Percentiles rank a stretch among this genome's conserved stretches.
Evolutionary conservation across 345 rosid genomes (phyloP).

Genomic region (Citrus inodora): DNA sequence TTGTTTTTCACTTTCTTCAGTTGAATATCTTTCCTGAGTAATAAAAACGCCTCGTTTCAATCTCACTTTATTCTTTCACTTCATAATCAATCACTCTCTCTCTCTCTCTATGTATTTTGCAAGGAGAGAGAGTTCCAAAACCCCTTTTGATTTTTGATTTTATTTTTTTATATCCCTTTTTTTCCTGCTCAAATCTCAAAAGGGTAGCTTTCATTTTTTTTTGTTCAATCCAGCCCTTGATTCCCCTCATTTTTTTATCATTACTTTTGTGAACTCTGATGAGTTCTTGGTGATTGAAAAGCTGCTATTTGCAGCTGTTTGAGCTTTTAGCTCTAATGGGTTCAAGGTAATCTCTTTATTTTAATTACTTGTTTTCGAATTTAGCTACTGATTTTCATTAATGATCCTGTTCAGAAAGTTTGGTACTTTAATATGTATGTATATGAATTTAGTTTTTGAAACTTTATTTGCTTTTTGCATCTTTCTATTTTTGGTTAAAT

Average conservation of each 20-base stretch:
- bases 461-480: neutral
- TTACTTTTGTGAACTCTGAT: neutral
- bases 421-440: neutral
- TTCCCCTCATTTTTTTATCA: neutral
- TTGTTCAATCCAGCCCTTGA: neutral
- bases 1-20: neutral
- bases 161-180: neutral
- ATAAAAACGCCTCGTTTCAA: neutral
- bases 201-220: neutral
- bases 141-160: slow-evolving; percentile 15
- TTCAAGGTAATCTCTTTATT: slow-evolving; percentile 28
- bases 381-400: neutral
- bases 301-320: slow-evolving; percentile 8
- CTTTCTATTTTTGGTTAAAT: neutral
- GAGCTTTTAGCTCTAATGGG: slow-evolving; percentile 27
- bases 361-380: neutral
- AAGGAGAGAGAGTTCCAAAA: slow-evolving; percentile 17
- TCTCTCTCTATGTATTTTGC: neutral
- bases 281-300: neutral
- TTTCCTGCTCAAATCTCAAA: slow-evolving; percentile 20
- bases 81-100: neutral
- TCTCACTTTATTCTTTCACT: neutral
- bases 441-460: neutral
- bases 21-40: neutral
- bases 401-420: neutral